A percentile compares a stretch with the other conserved stretches of the same genome.
These are phyloP conservation scores for Cadophora gregata DNA, from an alignment of 2,329 filamentous ascomycete species.

Conservation along the genomic window DNA sequence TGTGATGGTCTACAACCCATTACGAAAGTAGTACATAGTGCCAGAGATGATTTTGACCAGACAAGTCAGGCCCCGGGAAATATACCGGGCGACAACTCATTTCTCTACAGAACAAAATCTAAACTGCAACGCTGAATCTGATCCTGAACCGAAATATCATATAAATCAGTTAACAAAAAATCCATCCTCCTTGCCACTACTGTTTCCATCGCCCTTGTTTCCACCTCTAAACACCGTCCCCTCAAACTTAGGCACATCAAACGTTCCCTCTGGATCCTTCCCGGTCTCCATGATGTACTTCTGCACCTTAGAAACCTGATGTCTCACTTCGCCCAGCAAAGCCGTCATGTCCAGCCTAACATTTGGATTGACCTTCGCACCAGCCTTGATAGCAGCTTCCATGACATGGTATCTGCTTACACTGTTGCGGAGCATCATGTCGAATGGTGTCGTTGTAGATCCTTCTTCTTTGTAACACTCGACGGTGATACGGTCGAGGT, in stretches of 20 bases:
- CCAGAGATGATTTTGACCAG: too few species aligned
- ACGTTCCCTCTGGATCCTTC: constrained; percentile 59
- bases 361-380: constrained; percentile 53
- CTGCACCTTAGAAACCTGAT: constrained; percentile 54
- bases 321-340: constrained; percentile 54
- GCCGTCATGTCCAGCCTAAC: constrained; percentile 53
- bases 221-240: constrained; percentile 38
- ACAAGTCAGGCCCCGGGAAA: too few species aligned
- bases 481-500: constrained; percentile 58
- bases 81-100: too few species aligned
- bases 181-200: constrained; percentile 37
- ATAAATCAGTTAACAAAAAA: constrained; percentile 42
- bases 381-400: constrained; percentile 57
- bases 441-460: constrained; percentile 70
- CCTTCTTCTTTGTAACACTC: constrained; percentile 69
- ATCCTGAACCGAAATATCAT: not conserved
- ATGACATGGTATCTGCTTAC: constrained; percentile 67
- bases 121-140: not conserved
- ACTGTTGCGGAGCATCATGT: constrained; percentile 70
- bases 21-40: too few species aligned
- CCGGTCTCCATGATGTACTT: constrained; percentile 59
- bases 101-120: not conserved
- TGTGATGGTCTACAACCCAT: too few species aligned
- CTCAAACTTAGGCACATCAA: constrained; percentile 54
- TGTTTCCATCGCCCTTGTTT: constrained; percentile 18